Base-by-base conservation (phyloP, 768 basidiomycete species). In the Kwoniella mangroviensis region DNA sequence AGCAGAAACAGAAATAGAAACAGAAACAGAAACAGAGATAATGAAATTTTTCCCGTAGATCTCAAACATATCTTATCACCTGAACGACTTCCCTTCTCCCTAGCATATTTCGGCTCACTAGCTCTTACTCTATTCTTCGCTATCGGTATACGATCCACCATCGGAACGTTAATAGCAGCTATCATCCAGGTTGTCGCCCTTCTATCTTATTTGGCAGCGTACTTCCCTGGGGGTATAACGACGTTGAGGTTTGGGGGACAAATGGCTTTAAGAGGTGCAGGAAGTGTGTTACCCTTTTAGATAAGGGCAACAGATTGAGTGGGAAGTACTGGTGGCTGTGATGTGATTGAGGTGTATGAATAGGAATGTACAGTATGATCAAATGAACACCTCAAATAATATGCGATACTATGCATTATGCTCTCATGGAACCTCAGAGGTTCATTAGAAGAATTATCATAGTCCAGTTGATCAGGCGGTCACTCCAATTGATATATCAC, bases 71-170 rank as follows among this genome's bases (percentile, higher is more conserved):
- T 86, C 70, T 67, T 83, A 51, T 91, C 93, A 4, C 87, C 87
- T 82, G 92, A 95, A 77, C 88, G 93, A 34, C 86, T 96, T 17
- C 92, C 92, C 0, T 95, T 96, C 84, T 82, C 82, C 90, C 91
- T 86, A 42, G 87, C 94, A 5, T 99, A 98, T 84, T 88, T 99
- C 73, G 85, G 85, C 28, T 93, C 92, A 66, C 85, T 98, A 2
- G 91, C 87, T 15, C 86, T 94, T 13, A 98, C 97, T 1, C 86
- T 98, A 13, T 96, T 94, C 82, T 96, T 97, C 81, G 89, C 95
- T 1, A 86, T 99, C 41, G 93, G 90, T 55, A n/a, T 54, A 13
- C 89, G 90, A 58, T 94, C 94, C 21, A 94, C 93, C 70, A 73
- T 99, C 34, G 93, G 93, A 9, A 95, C 93, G 0, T 84, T 99